Conservation (phyloP, 208 protist species). For the Trypanosoma caninum region DNA sequence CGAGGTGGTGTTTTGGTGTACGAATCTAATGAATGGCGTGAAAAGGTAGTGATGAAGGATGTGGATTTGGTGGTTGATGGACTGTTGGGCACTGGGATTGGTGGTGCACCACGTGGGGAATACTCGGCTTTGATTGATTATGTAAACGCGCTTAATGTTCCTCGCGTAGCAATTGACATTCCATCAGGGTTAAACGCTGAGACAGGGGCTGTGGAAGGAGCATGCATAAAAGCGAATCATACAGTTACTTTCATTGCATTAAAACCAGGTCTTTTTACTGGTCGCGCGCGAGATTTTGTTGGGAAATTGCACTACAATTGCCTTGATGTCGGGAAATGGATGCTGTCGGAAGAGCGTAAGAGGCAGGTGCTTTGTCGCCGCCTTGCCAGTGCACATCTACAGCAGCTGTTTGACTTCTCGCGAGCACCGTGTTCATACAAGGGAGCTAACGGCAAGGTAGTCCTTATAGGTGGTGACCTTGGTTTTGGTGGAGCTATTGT, state of each 20-base stretch:
- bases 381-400: conserved; percentile 41
- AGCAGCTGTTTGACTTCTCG: conserved; percentile 29
- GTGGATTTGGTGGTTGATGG: conserved; percentile 81
- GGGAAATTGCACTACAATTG: conserved; percentile 72
- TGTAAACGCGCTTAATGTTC: conserved; percentile 50
- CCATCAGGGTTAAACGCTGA: conserved; percentile 83
- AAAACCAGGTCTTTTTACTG: conserved; percentile 83
- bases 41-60: conserved; percentile 3
- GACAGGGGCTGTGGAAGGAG: conserved; percentile 52
- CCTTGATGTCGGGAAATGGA: conserved; percentile 53
- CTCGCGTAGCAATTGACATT: conserved; percentile 78
- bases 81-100: conserved; percentile 73
- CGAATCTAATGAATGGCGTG: neutral
- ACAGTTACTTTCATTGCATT: conserved; percentile 77
- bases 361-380: conserved; percentile 36
- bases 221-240: conserved; percentile 64
- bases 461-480: conserved; percentile 68
- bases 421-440: conserved; percentile 52
- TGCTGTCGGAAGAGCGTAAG: conserved; percentile 28
- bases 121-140: conserved; percentile 56
- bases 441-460: conserved; percentile 54
- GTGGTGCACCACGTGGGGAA: conserved; percentile 46
- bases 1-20: neutral
- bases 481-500: conserved; percentile 74
- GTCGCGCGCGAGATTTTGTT: conserved; percentile 46